Conservation (phyloP, 345 rosid genomes). For the Gossypium ekmanianum region DNA sequence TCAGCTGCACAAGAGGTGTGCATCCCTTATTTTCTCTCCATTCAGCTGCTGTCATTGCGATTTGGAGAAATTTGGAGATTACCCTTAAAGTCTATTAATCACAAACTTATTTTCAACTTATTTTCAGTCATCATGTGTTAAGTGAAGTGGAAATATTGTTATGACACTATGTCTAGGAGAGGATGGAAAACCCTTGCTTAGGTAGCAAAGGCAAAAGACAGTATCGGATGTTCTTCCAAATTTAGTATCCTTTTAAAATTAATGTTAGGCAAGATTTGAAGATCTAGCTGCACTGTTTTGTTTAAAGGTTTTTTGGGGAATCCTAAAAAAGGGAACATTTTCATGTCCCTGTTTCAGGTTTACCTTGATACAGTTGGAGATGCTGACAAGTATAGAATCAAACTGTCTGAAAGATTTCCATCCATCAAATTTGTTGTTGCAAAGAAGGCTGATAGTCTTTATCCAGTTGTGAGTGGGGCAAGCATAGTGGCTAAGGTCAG, state of each 20-base stretch:
- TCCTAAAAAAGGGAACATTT: slow-evolving; percentile 7
- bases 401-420: slow-evolving; percentile 75
- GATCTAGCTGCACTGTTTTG: background rate
- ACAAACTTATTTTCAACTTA: background rate
- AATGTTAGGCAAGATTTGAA: background rate
- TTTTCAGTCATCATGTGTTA: background rate
- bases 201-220: background rate
- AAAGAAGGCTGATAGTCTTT: slow-evolving; percentile 96
- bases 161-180: background rate
- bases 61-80: background rate
- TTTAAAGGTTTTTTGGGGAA: background rate
- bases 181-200: too few species aligned
- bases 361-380: slow-evolving; percentile 94
- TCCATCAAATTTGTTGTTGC: slow-evolving; percentile 81
- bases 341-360: slow-evolving; percentile 44
- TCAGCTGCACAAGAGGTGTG: background rate
- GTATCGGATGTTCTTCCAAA: background rate
- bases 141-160: background rate
- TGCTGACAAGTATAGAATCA: slow-evolving; percentile 73
- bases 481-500: slow-evolving; percentile 92
- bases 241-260: background rate
- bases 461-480: slow-evolving; percentile 94
- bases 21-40: background rate
- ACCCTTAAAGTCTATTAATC: background rate
- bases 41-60: background rate